Percentiles rank a stretch among this genome's conserved stretches.
Conservation (phyloP, 495 filamentous ascomycete genomes). For the Emericellopsis terricola region DNA sequence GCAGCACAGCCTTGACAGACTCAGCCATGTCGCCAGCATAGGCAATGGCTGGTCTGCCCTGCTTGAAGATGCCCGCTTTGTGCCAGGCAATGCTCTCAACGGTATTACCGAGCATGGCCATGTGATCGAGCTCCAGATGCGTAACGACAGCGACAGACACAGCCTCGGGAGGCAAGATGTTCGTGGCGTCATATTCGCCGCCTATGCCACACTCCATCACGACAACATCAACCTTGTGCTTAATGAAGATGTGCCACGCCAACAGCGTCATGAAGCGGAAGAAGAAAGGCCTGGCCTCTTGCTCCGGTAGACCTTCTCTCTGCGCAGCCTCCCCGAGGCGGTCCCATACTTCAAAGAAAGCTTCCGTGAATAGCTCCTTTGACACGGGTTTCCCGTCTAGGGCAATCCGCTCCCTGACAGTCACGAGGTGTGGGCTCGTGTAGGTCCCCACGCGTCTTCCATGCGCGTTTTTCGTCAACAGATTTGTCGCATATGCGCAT, state of each 20-base stretch:
- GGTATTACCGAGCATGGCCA: slow-evolving; percentile 26
- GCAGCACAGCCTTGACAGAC: slow-evolving; percentile 19
- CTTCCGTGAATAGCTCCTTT: slow-evolving; percentile 32
- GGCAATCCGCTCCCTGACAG: slow-evolving; percentile 45
- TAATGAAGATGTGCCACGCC: slow-evolving; percentile 24
- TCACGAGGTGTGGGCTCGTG: slow-evolving; percentile 45
- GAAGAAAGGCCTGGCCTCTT: slow-evolving; percentile 31
- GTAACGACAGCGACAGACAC: slow-evolving; percentile 23
- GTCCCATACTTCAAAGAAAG: slow-evolving; percentile 54
- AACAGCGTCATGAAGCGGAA: slow-evolving; percentile 35
- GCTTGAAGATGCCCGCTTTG: slow-evolving; percentile 31
- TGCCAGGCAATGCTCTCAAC: slow-evolving; percentile 33
- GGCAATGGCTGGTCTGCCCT: slow-evolving; percentile 20
- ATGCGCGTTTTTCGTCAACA: slow-evolving; percentile 12
- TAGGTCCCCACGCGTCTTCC: slow-evolving; percentile 38
- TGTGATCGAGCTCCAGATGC: slow-evolving; percentile 32
- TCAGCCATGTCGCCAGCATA: slow-evolving; percentile 7
- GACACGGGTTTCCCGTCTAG: slow-evolving; percentile 35
- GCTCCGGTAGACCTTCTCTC: slow-evolving; percentile 7
- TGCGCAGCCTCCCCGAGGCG: slow-evolving; percentile 21
- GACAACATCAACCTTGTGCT: slow-evolving; percentile 19
- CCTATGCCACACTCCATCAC: slow-evolving; percentile 33
- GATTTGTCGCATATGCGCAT: slow-evolving; percentile 24
- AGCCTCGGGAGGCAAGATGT: slow-evolving; percentile 15
- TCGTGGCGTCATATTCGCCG: slow-evolving; percentile 33